These are phyloP conservation scores for Fraxinus latifolia DNA, from an alignment of 305 asterid species.

Conservation along the genomic window DNA sequence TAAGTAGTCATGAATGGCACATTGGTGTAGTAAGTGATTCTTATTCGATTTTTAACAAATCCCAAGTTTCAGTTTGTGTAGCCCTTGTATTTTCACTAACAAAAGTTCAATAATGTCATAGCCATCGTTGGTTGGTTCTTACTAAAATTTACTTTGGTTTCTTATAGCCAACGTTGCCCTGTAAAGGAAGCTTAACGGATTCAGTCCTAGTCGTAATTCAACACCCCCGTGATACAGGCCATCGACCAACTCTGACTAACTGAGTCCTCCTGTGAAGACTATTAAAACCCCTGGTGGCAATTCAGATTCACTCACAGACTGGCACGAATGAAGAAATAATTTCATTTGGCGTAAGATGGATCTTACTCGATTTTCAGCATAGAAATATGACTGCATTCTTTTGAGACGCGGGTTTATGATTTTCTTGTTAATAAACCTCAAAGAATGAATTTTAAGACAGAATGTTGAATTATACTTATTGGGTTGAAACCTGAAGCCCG, in stretches of 20 bases:
- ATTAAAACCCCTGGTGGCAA: not conserved
- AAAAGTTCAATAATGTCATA: not conserved
- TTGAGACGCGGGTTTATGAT: not conserved
- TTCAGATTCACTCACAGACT: not conserved
- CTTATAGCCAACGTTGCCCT: conserved; percentile 56
- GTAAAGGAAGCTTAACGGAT: conserved; percentile 43
- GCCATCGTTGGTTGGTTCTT: not conserved
- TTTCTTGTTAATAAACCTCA: conserved; percentile 10
- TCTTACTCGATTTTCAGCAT: not conserved
- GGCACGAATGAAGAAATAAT: conserved; percentile 9
- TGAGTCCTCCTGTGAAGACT: not conserved
- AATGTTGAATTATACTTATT: not conserved
- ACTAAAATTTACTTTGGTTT: not conserved
- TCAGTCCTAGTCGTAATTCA: conserved; percentile 69
- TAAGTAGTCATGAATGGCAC: conserved; percentile 71
- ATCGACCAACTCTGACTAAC: conserved; percentile 25
- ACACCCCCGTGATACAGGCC: conserved; percentile 51
- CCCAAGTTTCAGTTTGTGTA: not conserved
- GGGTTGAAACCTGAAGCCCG: not conserved
- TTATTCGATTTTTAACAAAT: not conserved
- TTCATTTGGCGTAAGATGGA: not conserved
- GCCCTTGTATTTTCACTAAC: not conserved
- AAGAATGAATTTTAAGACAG: not conserved
- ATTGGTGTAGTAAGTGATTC: conserved; percentile 72
- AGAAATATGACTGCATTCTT: conserved; percentile 3